Conservation (phyloP, 1,284 basidiomycete species). For the Taiwanofungus camphoratus region DNA sequence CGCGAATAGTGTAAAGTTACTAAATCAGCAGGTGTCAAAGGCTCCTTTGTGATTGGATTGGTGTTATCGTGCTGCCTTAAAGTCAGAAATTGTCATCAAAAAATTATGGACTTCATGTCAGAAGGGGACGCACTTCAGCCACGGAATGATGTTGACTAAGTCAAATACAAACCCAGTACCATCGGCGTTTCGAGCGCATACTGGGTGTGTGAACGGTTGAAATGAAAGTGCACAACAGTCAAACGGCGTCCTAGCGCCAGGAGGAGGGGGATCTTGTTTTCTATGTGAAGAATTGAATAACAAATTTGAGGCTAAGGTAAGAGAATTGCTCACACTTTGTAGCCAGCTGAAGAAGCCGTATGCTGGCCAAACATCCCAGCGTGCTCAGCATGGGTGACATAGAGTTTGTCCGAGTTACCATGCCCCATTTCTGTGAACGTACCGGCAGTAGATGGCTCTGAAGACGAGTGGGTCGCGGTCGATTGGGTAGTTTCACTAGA, state of each 20-base stretch:
- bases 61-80: constrained; percentile 67
- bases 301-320: background rate
- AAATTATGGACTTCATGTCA: constrained; percentile 4
- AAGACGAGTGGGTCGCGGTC: too few relatives aligned
- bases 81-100: constrained; percentile 9
- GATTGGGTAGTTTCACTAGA: too few relatives aligned
- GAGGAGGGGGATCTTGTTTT: constrained; percentile 59
- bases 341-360: constrained; percentile 68
- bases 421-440: constrained; percentile 59
- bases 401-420: constrained; percentile 80
- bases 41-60: constrained; percentile 85
- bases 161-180: constrained; percentile 83
- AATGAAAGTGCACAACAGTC: constrained; percentile 93
- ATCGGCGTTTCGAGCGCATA: constrained; percentile 77
- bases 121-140: constrained; percentile 70
- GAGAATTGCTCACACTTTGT: constrained; percentile 48
- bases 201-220: constrained; percentile 86
- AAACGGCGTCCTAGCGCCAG: constrained; percentile 67
- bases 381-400: constrained; percentile 83
- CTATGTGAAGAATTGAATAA: constrained; percentile 30
- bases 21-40: constrained; percentile 73
- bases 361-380: constrained; percentile 73
- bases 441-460: too few relatives aligned
- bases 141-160: constrained; percentile 86
- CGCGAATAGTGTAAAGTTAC: constrained; percentile 86